A percentile compares a stretch with the other conserved stretches of the same genome.
Evolutionary conservation across 108 stramenopile genomes (phyloP).

Genomic region (Discostella stelligeroides): DNA sequence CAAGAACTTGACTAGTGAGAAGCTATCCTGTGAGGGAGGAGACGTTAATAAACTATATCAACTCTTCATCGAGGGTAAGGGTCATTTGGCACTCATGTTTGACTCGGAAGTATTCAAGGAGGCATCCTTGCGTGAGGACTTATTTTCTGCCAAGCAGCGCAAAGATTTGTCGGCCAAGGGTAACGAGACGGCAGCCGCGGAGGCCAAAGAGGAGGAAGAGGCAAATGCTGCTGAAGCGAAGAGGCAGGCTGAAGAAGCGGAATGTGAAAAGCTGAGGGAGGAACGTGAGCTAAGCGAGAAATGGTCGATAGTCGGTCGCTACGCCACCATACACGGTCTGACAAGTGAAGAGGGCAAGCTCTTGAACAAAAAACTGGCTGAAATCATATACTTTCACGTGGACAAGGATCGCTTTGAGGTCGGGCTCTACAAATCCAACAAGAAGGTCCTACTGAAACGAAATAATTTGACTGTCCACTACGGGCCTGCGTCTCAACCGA

Average conservation of each 20-base stretch:
- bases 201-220: conserved; percentile 44
- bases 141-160: conserved; percentile 44
- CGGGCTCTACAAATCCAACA: conserved; percentile 7
- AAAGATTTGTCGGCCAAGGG: conserved; percentile 35
- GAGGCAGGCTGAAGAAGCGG: conserved; percentile 26
- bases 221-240: conserved; percentile 23
- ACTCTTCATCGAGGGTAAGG: conserved; percentile 52
- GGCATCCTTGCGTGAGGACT: conserved; percentile 39
- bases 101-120: conserved; percentile 39
- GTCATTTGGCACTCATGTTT: conserved; percentile 32
- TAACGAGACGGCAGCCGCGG: conserved; percentile 23
- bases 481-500: conserved; percentile 14
- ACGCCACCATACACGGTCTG: conserved; percentile 31
- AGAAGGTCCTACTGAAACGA: conserved; percentile 35
- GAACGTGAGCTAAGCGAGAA: conserved; percentile 38
- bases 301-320: conserved; percentile 34
- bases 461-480: conserved; percentile 29
- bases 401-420: conserved; percentile 48
- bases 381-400: conserved; percentile 15
- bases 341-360: conserved; percentile 23
- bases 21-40: conserved; percentile 35
- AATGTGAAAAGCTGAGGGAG: conserved; percentile 19
- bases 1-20: conserved; percentile 14
- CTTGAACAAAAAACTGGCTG: conserved; percentile 21
- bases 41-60: conserved; percentile 53